A percentile compares a stretch with the other conserved stretches of the same genome.
Evolutionary conservation across 371 early-diverging fungal species (phyloP).

Genomic region (Mortierella sp.): DNA sequence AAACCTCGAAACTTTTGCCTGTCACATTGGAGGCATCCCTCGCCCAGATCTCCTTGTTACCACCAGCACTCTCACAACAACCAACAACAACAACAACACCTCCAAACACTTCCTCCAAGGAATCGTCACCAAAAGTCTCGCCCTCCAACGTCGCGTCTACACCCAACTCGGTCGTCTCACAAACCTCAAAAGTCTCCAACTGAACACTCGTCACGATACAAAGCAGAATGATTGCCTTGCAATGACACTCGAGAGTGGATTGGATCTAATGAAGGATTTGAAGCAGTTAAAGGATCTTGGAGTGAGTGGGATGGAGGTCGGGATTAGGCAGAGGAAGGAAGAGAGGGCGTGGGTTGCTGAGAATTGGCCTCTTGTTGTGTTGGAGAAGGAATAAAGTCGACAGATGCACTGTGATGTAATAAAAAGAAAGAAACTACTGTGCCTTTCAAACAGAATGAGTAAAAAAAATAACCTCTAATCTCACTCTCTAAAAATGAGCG

Average conservation of each 20-base stretch:
- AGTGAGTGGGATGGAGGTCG: background rate
- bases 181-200: background rate
- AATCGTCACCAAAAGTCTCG: background rate
- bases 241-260: background rate
- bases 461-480: too few species aligned
- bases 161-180: background rate
- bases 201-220: background rate
- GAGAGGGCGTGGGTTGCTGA: background rate
- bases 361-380: background rate
- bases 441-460: too few species aligned
- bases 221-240: background rate
- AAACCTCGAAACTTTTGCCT: background rate
- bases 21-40: background rate
- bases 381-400: too few species aligned
- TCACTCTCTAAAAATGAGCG: too few species aligned
- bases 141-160: background rate
- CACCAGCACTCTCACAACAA: too few species aligned
- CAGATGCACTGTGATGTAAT: too few species aligned
- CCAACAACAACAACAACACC: background rate
- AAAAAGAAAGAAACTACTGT: too few species aligned
- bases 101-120: background rate
- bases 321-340: background rate
- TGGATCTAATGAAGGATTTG: background rate
- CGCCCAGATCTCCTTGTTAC: background rate
- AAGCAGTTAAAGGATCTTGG: background rate